Base-by-base conservation (phyloP, 2,329 filamentous ascomycete species). In the Aspergillus transmontanensis region DNA sequence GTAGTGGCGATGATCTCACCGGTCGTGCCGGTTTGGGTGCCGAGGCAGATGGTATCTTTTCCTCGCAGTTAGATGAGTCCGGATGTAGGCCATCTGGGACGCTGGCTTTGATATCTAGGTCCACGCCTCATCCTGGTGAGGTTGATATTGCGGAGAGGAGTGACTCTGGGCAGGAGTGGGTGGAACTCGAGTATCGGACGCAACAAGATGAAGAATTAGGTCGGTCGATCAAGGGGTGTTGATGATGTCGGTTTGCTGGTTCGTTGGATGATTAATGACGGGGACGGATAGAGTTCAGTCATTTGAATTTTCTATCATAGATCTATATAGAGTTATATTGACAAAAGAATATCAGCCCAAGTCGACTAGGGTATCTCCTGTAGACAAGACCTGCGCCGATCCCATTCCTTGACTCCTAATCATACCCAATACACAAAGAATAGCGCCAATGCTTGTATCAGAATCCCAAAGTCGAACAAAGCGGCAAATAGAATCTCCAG, bases 161-260 rank as follows among this genome's bases (percentile, higher is more conserved):
- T 45, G 43, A 54, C 51, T 56, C 61, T 57, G 59, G 53, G 12
- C 62, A 71, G 46, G 68, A 72, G 32, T 74, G 71, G 71, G 51
- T 73, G 4, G 72, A 72, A 21, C 64, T 73, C 41, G 64, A 65
- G 26, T 57, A 66, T 51, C 64, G 59, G 28, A 56, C 48, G 30
- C 32, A 60, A 28, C 41, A 53, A n/a, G 70, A 69, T 60, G 71
- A 72, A 46, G 70, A 72, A 56, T 21, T 69, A 7, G 70, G 69
- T 1, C 59, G 32, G 46, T 53, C 60, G 21, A 41, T 57, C 5
- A 60, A 66, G 51, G 55, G 36, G 54, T 23, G 12, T 57, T 53
- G 21, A 51, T 48, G 36, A 14, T 48, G 45, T 48, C 21, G 23
- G 2, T 16, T 28, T 16, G 11, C 21, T 16, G 45, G 14, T n/a